phyloP scores from a whole-genome alignment of 2,329 filamentous ascomycete species.

The Penicillium sp. region DNA sequence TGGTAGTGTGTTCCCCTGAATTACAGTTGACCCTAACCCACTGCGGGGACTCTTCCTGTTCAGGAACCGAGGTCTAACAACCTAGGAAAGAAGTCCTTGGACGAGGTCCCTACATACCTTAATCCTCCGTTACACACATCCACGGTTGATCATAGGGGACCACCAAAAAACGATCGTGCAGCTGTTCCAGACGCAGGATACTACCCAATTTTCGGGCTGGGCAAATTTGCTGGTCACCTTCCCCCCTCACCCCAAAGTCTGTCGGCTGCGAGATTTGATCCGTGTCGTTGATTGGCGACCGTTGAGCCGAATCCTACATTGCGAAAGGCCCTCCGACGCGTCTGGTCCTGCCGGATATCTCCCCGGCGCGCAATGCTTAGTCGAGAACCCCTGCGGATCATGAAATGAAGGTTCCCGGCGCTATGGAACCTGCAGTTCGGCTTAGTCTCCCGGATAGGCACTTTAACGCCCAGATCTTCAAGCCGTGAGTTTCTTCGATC shows the following conservation, averaged over 20 bases:
- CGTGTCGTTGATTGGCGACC: conserved; percentile 16
- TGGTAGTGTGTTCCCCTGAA: conserved; percentile 9
- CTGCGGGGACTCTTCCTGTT: conserved; percentile 15
- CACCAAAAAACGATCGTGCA: conserved; percentile 12
- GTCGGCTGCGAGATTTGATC: neutral
- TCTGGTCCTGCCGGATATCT: conserved; percentile 1
- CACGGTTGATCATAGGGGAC: conserved; percentile 26
- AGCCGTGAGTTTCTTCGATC: conserved; percentile 34
- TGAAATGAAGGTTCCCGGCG: conserved; percentile 24
- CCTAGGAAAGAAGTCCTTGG: neutral
- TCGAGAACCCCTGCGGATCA: conserved; percentile 20
- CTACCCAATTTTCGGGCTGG: conserved; percentile 24
- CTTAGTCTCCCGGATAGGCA: conserved; percentile 22
- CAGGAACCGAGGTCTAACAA: conserved; percentile 21
- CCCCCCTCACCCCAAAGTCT: conserved; percentile 1
- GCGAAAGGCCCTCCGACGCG: neutral
- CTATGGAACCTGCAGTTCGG: conserved; percentile 29
- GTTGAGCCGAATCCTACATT: conserved; percentile 3
- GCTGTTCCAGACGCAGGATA: conserved; percentile 12
- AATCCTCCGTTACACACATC: conserved; percentile 25
- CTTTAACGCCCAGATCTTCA: conserved; percentile 26
- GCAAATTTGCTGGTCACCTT: conserved; percentile 12
- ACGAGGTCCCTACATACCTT: conserved; percentile 10
- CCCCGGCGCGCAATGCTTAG: conserved; percentile 20
- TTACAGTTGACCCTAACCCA: neutral